Base-by-base conservation (phyloP, 2,329 filamentous ascomycete genomes). In the Laburnicola sp. region DNA sequence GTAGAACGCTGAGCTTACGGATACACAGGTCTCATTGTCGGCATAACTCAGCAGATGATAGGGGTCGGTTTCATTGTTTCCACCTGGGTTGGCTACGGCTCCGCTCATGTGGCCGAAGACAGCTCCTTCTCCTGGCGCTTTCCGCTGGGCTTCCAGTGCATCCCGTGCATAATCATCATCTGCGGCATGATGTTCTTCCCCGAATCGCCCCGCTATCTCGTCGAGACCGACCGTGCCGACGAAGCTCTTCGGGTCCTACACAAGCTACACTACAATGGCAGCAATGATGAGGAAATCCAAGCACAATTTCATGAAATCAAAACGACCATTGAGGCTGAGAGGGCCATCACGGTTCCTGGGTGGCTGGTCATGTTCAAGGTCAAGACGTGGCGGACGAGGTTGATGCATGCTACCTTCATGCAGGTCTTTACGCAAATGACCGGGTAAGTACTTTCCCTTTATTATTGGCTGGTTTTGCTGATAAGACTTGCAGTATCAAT, bases 361-460 rank as follows among this genome's bases (percentile, higher is more conserved):
- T 86, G 81, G 76, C 65, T 64, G 2, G 76, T 84, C 46, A 79
- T 86, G 70, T 85, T 86, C 62, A 79, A 74, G 9, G 76, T 82
- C 6, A 78, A 80, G 25, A 69, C 80, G 48, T 86, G 84, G 78
- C 79, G 86, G 62, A 85, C 78, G 41, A 77, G 86, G 11, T 78
- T 87, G 44, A 68, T 86, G 56, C 81, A 86, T 53, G 86, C 82
- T 22, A 80, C 80, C 36, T 70, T 82, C 28, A 80, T 86, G 34
- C 85, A 89, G 65, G 78, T 85, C 53, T 85, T 88, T 60, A 84
- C 84, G 41, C 85, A 87, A 56, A 80, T 87, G 61, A 81, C 78
- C n/a, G 82, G 82, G 74, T 73, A 67, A 41, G 64, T 51, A 23
- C 25, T 37, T 7, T 23, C 22, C 27, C n/a, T n/a, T 23, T 25